Evolutionary conservation across 805 yeast species (phyloP), one percentile per base, ranked within the genome.

Genomic region (Yamadazyma ubonensis): DNA sequence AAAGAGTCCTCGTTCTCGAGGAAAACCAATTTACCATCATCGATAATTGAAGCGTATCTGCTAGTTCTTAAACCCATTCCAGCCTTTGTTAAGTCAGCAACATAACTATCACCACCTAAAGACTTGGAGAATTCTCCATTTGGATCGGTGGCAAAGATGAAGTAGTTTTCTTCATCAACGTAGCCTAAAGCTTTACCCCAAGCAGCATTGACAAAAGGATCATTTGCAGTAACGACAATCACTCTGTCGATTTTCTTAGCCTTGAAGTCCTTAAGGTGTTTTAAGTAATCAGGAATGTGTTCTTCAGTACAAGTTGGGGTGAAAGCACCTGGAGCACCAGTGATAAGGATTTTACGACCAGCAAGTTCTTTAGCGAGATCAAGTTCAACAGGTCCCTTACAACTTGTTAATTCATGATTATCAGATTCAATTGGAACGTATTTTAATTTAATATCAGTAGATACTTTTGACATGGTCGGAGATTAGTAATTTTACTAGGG

Each of bases 261-360:
- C 42, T 54, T 54, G 55, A 86, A 73, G 39, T 76, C 73, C 5
- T 57, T 58, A 39, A 74, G 58, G 47, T 77, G 66, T 42, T 56
- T 59, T 51, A 68, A 57, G 14, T 53, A 42, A 31, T 52, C 57
- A 4, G 74, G 74, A 36, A 68, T 61, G 50, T 68, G 74, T 51
- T 63, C 56, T 47, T 63, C 73, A 20, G 72, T 64, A 46, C 74
- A 68, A 3, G 70, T 61, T 21, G 72, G 95, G 19, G 95, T 85
- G 72, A 85, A 86, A 8, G 95, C 93, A 46, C 90, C 95, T 46
- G 95, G 93, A 23, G 86, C 89, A 43, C 84, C 73, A 22, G 87
- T 86, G 51, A 86, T 67, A 30, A 85, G 78, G 22, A 82, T 77
- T 52, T 72, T 79, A 68, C 79, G 78, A 35, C 68, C 71, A 15